A percentile compares a stretch with the other conserved stretches of the same genome.
Conservation (phyloP, 192 early-diverging fungal genomes). For the Thoreauomyces humboldtii region DNA sequence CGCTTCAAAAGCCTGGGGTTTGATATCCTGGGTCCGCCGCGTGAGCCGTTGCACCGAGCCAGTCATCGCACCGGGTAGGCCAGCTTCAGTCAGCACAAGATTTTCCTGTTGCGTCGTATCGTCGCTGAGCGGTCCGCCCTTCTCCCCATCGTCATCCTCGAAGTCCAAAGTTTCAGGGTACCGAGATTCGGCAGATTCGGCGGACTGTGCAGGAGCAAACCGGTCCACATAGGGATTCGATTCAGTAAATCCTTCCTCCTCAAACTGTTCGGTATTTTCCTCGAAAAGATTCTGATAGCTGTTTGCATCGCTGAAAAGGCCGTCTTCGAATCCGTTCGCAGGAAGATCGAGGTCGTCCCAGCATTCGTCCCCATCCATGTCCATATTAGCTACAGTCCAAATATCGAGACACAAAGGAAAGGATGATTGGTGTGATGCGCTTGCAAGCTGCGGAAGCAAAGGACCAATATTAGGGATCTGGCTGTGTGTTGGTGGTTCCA, state of each 20-base stretch:
- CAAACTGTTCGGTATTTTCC: neutral
- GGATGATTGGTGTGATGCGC: too few species aligned
- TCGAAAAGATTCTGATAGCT: neutral
- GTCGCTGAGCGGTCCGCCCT: neutral
- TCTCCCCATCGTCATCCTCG: neutral
- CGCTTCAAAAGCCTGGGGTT: neutral
- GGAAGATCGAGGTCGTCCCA: conserved; percentile 26
- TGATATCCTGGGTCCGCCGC: neutral
- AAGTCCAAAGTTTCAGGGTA: neutral
- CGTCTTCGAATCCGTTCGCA: conserved; percentile 5
- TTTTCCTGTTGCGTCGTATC: neutral
- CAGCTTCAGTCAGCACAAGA: neutral
- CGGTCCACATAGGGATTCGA: too few species aligned
- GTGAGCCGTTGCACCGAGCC: neutral
- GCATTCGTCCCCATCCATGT: conserved; percentile 13
- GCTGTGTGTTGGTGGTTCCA: too few species aligned
- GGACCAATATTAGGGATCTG: too few species aligned
- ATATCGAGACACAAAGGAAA: too few species aligned
- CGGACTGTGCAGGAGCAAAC: neutral
- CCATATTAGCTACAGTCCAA: too few species aligned
- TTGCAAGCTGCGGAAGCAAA: too few species aligned
- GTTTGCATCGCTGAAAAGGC: neutral
- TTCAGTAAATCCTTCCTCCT: too few species aligned
- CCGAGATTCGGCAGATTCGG: neutral
- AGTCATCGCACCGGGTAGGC: neutral